A percentile compares a stretch with the other conserved stretches of the same genome.
These are phyloP conservation scores for Beauveria sp. DNA, from an alignment of 2,329 filamentous ascomycete species.

Conservation along the genomic window DNA sequence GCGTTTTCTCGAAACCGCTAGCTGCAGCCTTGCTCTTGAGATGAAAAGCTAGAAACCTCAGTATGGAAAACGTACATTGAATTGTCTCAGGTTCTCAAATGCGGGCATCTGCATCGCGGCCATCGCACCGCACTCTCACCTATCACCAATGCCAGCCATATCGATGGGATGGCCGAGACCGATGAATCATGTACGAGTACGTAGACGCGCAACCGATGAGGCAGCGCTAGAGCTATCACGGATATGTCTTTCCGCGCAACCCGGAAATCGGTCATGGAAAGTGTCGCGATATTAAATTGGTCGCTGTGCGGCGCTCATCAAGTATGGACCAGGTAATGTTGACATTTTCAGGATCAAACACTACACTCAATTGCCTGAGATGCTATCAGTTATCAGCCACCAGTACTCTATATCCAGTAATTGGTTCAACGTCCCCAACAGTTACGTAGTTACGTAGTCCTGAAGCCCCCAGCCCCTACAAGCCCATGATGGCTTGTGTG, in stretches of 20 bases:
- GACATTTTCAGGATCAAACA: constrained; percentile 21
- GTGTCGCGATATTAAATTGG: constrained; percentile 17
- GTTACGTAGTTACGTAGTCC: constrained; percentile 12
- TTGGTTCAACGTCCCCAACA: neutral
- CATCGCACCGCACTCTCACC: neutral
- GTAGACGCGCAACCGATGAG: neutral
- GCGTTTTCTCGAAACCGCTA: neutral
- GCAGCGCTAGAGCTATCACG: neutral
- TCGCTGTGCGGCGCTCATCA: constrained; percentile 11
- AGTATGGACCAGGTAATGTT: constrained; percentile 16
- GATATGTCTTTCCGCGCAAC: neutral
- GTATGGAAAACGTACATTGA: too few relatives aligned
- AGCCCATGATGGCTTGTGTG: constrained; percentile 23
- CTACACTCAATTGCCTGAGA: constrained; percentile 20
- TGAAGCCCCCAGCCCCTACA: constrained; percentile 17
- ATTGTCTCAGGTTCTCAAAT: too few relatives aligned
- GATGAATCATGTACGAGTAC: constrained; percentile 1
- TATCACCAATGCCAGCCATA: neutral
- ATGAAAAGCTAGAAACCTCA: neutral
- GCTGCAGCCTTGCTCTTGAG: neutral
- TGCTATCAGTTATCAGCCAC: constrained; percentile 20
- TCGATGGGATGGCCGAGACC: neutral
- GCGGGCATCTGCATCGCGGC: neutral
- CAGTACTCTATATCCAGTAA: too few relatives aligned
- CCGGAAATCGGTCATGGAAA: constrained; percentile 15